Base-by-base conservation (phyloP, 148 eudicot genomes). In the Cornus florida region DNA sequence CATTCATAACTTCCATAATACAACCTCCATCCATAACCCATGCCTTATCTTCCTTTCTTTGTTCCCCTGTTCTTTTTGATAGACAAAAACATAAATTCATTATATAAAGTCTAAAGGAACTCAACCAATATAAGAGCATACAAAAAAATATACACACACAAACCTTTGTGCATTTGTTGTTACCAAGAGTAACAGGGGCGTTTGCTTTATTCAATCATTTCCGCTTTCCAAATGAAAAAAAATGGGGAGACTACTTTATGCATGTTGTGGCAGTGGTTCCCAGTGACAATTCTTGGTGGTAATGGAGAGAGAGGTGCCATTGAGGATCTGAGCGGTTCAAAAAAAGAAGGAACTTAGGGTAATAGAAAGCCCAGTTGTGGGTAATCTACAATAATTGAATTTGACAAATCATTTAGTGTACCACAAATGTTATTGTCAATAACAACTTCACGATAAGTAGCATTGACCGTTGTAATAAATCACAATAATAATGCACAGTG, bases 181-280 rank as follows among this genome's bases (percentile, higher is more conserved):
- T 10, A 20, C 67, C 67, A n/a, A 64, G 19, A 64, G 19, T 19
- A 53, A 59, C 31, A 46, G n/a, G 68, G 70, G 72, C 64, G 48
- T 48, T 77, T 68, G 28, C 19, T 69, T 77, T 67, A 46, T 33
- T 66, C 57, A 41, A 73, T 39, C 57, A 65, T 65, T 28, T 33
- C 38, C 78, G 65, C 78, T 65, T 69, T 69, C 5, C 72, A 69
- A 19, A 35, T 48, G 1, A 39, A 65, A 64, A 53, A 75, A 64
- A 33, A 75, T 39, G 70, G 43, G 73, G 69, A 70, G 66, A 68
- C 50, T 48, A 48, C 22, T 50, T 76, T 68, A 46, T 66, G 79
- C 67, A 50, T 50, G 62, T 48, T 72, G 60, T 72, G 60, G 53
- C 20, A 77, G 16, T 68, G 24, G 24, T 72, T 50, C 67, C 24